Evolutionary conservation across 805 yeast genomes (phyloP).

Genomic region (Jamesozyma piceae): DNA sequence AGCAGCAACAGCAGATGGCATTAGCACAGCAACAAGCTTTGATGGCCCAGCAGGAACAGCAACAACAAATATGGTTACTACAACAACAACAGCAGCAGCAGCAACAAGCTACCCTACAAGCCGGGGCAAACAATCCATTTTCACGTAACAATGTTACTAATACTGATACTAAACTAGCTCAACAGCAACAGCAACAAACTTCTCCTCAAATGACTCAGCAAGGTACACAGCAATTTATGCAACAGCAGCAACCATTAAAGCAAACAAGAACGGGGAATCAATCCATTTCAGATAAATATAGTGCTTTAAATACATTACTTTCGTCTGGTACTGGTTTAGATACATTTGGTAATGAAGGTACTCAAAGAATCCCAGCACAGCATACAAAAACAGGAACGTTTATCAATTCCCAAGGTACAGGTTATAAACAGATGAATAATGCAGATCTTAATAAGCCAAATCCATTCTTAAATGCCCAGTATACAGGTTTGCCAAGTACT

Average conservation of each 20-base stretch:
- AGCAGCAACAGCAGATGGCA: slow-evolving; percentile 27
- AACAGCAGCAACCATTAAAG: slow-evolving; percentile 30
- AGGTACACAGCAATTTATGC: not conserved
- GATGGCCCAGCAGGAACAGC: slow-evolving; percentile 22
- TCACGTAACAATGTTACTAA: slow-evolving; percentile 29
- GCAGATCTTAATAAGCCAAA: slow-evolving; percentile 17
- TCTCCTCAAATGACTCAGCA: slow-evolving; percentile 9
- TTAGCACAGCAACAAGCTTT: slow-evolving; percentile 23
- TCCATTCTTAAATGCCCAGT: slow-evolving; percentile 51
- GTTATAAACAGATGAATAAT: slow-evolving; percentile 44
- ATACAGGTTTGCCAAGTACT: slow-evolving; percentile 60
- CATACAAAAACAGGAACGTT: slow-evolving; percentile 76
- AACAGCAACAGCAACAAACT: slow-evolving; percentile 1
- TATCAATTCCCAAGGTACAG: slow-evolving; percentile 84
- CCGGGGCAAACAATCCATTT: slow-evolving; percentile 76
- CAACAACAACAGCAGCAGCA: slow-evolving; percentile 34
- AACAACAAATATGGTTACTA: slow-evolving; percentile 28
- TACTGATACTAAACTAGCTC: slow-evolving; percentile 4
- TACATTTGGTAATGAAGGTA: slow-evolving; percentile 49
- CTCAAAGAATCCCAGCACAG: slow-evolving; percentile 77
- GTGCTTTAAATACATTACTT: slow-evolving; percentile 68
- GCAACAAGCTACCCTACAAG: slow-evolving; percentile 35
- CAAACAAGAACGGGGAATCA: slow-evolving; percentile 48
- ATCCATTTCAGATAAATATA: slow-evolving; percentile 46
- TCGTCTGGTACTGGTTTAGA: slow-evolving; percentile 88